Evolutionary conservation across 2,329 filamentous ascomycete species (phyloP).

Genomic region (Ceratocystis diversiconidia): DNA sequence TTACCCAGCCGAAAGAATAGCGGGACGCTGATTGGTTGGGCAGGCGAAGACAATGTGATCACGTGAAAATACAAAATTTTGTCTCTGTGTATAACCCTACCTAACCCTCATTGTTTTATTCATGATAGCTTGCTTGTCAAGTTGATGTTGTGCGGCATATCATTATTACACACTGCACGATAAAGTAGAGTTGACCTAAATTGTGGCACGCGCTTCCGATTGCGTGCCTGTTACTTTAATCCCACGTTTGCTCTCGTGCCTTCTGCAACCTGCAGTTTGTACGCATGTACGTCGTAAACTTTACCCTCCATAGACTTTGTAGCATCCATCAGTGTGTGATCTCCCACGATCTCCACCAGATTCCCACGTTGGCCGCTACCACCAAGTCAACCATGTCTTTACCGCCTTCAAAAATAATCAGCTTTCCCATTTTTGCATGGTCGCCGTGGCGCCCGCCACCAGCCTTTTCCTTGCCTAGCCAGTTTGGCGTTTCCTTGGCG

Average conservation of each 20-base stretch:
- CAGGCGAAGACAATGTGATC: background rate
- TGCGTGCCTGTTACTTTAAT: too few species aligned
- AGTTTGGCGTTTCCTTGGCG: slow-evolving; percentile 34
- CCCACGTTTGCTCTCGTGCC: too few species aligned
- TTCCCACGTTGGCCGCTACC: slow-evolving; percentile 76
- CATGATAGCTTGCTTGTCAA: too few species aligned
- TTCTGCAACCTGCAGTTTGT: background rate
- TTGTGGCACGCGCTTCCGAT: too few species aligned
- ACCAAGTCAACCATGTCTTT: slow-evolving; percentile 90
- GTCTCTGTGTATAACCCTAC: too few species aligned
- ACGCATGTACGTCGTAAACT: background rate
- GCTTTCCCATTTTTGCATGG: slow-evolving; percentile 81
- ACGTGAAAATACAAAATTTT: background rate
- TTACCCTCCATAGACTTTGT: too few species aligned
- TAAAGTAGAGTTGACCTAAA: too few species aligned
- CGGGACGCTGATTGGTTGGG: slow-evolving; percentile 1
- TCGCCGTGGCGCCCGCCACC: slow-evolving; percentile 77
- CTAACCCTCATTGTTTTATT: too few species aligned
- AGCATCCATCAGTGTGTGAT: slow-evolving; percentile 26
- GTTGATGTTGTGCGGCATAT: too few species aligned
- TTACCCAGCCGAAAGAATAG: background rate
- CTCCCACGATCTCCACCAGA: slow-evolving; percentile 89
- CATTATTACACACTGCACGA: too few species aligned
- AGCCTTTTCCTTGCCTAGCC: slow-evolving; percentile 74
- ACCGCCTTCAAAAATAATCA: slow-evolving; percentile 79